A percentile compares a stretch with the other conserved stretches of the same genome.
Evolutionary conservation across 1,139 yeast species (phyloP).

Genomic region (Hemisphaericaspora xylofermentans): DNA sequence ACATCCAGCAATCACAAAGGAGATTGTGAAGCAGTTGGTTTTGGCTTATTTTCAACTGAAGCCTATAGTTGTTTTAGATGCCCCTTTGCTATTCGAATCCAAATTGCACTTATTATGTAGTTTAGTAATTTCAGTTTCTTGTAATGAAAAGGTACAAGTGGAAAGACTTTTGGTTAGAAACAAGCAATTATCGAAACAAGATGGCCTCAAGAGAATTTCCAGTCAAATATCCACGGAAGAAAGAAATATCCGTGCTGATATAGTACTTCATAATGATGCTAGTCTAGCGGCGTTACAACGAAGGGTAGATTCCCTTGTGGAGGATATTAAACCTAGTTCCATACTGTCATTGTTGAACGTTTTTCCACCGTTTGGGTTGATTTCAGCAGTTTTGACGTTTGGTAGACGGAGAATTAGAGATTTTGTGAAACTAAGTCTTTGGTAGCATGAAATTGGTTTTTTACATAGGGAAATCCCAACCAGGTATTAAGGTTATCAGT

Average conservation of each 20-base stretch:
- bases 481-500: no score
- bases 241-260: conserved; percentile 61
- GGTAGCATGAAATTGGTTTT: no score
- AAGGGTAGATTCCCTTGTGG: conserved; percentile 47
- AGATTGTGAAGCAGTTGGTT: conserved; percentile 59
- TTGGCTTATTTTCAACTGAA: conserved; percentile 50
- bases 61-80: conserved; percentile 73
- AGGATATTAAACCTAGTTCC: conserved; percentile 48
- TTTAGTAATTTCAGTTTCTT: conserved; percentile 62
- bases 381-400: conserved; percentile 31
- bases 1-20: conserved; percentile 84
- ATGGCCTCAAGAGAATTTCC: conserved; percentile 68
- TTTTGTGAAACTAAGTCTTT: conserved; percentile 1
- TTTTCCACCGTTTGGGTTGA: conserved; percentile 51
- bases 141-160: conserved; percentile 58
- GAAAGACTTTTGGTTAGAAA: conserved; percentile 66
- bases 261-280: conserved; percentile 64
- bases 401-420: conserved; percentile 21
- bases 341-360: conserved; percentile 60
- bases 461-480: no score
- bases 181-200: conserved; percentile 61
- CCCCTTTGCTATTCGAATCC: conserved; percentile 85
- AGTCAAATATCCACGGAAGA: conserved; percentile 72
- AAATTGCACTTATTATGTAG: conserved; percentile 74
- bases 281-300: conserved; percentile 47